Conservation (phyloP, 2,329 filamentous ascomycete species). For the Monilinia laxa region DNA sequence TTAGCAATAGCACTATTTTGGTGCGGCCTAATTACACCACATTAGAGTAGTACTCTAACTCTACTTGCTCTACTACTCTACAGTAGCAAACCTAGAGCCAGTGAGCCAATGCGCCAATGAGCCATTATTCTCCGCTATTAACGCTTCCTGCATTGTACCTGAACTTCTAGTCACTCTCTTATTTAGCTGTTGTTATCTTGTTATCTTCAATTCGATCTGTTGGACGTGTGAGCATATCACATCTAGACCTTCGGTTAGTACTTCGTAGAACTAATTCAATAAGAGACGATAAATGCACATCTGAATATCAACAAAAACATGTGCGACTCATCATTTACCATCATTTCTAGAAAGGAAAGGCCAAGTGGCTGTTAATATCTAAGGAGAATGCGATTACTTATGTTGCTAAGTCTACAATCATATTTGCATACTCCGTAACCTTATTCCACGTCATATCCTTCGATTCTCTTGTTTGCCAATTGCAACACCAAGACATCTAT, state of each 20-base stretch:
- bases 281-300: not conserved
- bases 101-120: no score
- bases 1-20: not conserved
- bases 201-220: not conserved
- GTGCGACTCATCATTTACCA: not conserved
- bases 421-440: not conserved
- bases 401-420: not conserved
- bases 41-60: no score
- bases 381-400: not conserved
- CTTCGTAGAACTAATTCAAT: not conserved
- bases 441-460: not conserved
- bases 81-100: not conserved
- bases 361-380: not conserved
- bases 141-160: not conserved
- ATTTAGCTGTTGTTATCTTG: no score
- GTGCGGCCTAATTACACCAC: not conserved
- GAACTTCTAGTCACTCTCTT: not conserved
- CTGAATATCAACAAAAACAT: not conserved
- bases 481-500: not conserved
- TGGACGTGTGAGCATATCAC: not conserved
- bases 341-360: not conserved
- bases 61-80: not conserved
- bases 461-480: not conserved
- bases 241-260: not conserved
- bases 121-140: constrained; percentile 3